A percentile compares a stretch with the other conserved stretches of the same genome.
These are phyloP conservation scores for Biscutella laevigata DNA, from an alignment of 441 rosid species.

Conservation along the genomic window DNA sequence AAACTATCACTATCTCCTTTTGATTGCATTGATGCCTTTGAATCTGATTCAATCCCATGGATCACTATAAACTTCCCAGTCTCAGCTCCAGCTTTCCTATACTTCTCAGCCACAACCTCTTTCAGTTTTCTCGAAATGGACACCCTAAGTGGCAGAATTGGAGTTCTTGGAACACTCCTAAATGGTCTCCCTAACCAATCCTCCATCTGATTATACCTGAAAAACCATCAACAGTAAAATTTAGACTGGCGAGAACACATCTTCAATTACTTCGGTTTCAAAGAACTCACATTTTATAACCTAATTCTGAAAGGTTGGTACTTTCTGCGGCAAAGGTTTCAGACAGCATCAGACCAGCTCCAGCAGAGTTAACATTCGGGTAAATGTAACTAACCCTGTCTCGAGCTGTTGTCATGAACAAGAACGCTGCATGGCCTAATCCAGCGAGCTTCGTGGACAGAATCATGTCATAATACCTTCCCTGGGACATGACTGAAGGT, in stretches of 20 bases:
- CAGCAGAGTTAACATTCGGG: slow-evolving; percentile 91
- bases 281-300: slow-evolving; percentile 60
- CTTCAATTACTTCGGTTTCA: neutral
- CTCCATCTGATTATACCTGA: slow-evolving; percentile 81
- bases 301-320: slow-evolving; percentile 63
- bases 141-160: slow-evolving; percentile 53
- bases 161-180: slow-evolving; percentile 67
- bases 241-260: neutral
- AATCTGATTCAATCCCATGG: slow-evolving; percentile 87
- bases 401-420: slow-evolving; percentile 80
- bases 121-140: slow-evolving; percentile 73
- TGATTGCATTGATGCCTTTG: slow-evolving; percentile 89
- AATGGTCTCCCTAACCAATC: slow-evolving; percentile 82
- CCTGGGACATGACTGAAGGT: slow-evolving; percentile 31
- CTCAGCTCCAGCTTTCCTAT: slow-evolving; percentile 54
- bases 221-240: slow-evolving; percentile 14
- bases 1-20: slow-evolving; percentile 76
- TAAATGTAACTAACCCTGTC: slow-evolving; percentile 79
- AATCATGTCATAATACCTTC: slow-evolving; percentile 87
- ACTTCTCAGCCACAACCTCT: slow-evolving; percentile 66
- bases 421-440: slow-evolving; percentile 77
- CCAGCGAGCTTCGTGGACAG: slow-evolving; percentile 86
- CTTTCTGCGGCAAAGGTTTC: slow-evolving; percentile 59
- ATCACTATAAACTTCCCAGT: slow-evolving; percentile 77
- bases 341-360: slow-evolving; percentile 76